Evolutionary conservation across 345 rosid species (phyloP).

Genomic region (Rhizophora apiculata): DNA sequence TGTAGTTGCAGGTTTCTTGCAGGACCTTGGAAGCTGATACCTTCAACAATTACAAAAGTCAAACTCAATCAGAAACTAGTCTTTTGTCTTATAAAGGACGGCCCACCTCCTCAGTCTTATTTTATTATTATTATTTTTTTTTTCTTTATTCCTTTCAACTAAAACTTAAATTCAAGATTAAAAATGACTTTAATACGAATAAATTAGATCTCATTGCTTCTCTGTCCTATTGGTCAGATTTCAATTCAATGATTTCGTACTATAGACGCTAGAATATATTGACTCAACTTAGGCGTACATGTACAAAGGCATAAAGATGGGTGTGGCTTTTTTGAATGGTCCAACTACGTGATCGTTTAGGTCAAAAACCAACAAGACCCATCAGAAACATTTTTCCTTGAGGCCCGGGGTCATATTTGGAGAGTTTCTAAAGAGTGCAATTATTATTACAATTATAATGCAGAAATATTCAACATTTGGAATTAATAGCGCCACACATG

Average conservation of each 20-base stretch:
- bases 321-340: conserved; percentile 9
- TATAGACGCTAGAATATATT: no score
- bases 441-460: conserved; percentile 11
- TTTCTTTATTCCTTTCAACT: neutral
- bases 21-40: conserved; percentile 87
- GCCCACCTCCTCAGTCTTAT: no score
- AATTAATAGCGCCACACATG: conserved; percentile 10
- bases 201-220: no score
- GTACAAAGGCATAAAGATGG: neutral
- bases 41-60: conserved; percentile 27
- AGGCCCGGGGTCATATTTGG: conserved; percentile 34
- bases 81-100: conserved; percentile 1
- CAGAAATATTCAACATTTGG: conserved; percentile 11
- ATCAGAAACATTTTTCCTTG: conserved; percentile 20
- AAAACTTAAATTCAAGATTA: no score
- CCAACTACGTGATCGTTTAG: conserved; percentile 8
- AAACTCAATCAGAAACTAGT: conserved; percentile 4
- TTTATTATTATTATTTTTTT: neutral
- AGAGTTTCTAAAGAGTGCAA: conserved; percentile 19
- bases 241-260: neutral
- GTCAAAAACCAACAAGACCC: neutral
- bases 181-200: no score
- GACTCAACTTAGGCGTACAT: neutral
- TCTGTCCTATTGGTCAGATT: neutral
- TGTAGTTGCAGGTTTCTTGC: conserved; percentile 95